Base-by-base conservation (phyloP, 2,329 filamentous ascomycete species). In the Lasiodiplodia theobromae region DNA sequence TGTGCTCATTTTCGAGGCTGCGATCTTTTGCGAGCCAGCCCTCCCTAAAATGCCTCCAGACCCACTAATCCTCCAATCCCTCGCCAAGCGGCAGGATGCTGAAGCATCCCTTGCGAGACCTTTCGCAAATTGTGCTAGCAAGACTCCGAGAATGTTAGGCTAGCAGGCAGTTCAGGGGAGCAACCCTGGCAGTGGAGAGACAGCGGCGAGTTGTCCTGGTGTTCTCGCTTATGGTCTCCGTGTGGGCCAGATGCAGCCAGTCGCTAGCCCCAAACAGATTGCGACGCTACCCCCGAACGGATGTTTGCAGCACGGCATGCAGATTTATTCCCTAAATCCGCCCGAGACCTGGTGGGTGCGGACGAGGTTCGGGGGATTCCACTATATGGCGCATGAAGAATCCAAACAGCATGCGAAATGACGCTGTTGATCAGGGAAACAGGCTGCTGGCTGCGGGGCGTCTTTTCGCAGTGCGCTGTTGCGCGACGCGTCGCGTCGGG, bases 371-470 rank as follows among this genome's bases (percentile, higher is more conserved):
- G 60, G 60, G 52, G 47, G 25, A 23, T 31, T 23, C 60, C 16
- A 31, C 18, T 49, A 52, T 51, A 34, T 64, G 21, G 60, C 60
- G 60, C 60, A 64, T 64, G 28, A 63, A 51, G 44, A 34, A 47
- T 38, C 21, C 44, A 25, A 38, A 28, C 60, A 34, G 28, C 44
- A 52, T 31, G 47, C 60, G 47, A 51, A 21, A 52, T 52, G 60
- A 52, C 28, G 21, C 18, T 12, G 60, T 12, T 64, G 47, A 64
- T 64, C 60, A 64, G 47, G 25, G 47, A 49, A 47, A 28, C 60
- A 63, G 23, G 57, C 12, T 44, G 12, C 40, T 7, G 38, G 14
- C 37, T 40, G 37, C 37, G 37, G 37, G 37, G 16, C 38, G 6
- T 18, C 38, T 23, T 37, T 40, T 40, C 7, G n/a, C 16, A 8